phyloP scores from a whole-genome alignment of 2,329 filamentous ascomycete species.

The Fusarium pseudocircinatum region DNA sequence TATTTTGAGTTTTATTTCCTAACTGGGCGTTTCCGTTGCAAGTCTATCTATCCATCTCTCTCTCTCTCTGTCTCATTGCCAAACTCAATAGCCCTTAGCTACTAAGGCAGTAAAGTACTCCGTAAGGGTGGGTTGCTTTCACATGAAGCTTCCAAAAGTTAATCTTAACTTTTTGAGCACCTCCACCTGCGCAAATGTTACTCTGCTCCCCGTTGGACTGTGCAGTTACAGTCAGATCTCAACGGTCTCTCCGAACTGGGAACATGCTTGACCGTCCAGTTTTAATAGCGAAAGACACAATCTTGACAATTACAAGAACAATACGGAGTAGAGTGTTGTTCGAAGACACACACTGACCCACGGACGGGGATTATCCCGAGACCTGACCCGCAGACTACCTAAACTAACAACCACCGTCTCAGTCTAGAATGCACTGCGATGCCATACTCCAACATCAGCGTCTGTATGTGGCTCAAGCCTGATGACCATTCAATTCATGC shows the following conservation, averaged over 20 bases:
- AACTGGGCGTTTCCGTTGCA: conserved; percentile 12
- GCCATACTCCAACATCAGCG: neutral
- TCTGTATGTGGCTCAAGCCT: neutral
- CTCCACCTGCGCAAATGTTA: neutral
- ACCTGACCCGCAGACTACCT: conserved; percentile 5
- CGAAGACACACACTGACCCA: neutral
- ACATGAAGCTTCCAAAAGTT: neutral
- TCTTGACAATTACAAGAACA: neutral
- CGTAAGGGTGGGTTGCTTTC: neutral
- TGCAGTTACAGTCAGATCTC: conserved; percentile 18
- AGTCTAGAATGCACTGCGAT: neutral
- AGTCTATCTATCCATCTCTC: conserved; percentile 10
- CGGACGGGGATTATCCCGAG: conserved; percentile 8
- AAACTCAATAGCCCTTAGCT: neutral
- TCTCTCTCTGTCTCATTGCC: conserved; percentile 2
- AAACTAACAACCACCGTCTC: neutral
- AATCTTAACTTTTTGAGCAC: neutral
- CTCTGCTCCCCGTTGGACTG: conserved; percentile 3
- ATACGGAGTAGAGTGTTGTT: neutral
- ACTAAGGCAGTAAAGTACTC: neutral
- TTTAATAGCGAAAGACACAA: conserved; percentile 2
- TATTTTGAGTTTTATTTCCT: conserved; percentile 9
- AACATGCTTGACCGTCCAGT: conserved; percentile 5
- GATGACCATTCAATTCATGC: conserved; percentile 7
- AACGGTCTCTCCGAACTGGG: conserved; percentile 7